Base-by-base conservation (phyloP, 169 alveolate genomes). In the Cyclospora cayetanensis region DNA sequence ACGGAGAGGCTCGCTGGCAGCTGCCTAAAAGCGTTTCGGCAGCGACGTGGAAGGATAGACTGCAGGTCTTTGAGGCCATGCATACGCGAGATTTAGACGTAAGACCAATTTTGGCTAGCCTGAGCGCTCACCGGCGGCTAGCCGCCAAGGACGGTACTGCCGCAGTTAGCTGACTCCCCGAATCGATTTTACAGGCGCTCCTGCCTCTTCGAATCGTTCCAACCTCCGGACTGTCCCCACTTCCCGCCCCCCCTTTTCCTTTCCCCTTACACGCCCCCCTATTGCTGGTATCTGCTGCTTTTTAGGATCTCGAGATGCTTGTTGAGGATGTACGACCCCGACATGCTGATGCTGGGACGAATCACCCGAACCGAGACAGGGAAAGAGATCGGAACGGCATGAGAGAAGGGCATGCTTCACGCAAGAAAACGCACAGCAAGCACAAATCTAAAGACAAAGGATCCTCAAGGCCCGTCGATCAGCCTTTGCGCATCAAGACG, bases 21-120 rank as follows among this genome's bases (percentile, higher is more conserved):
- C 79, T 66, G n/a, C 79, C 79, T 27, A 9, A 29, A 9, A 22
- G 25, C 15, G 79, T 66, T 43, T 25, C 79, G 46, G 79, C 79
- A 11, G 25, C 79, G 5, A 31, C 41, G n/a, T 66, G 79, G 79
- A 18, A 27, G 41, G 79, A 66, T 25, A 37, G 79, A 29, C 79
- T 66, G 29, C 79, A 66, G 20, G 79, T 66, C 43, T 66, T 66
- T 43, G 79, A 31, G 31, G 79, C 79, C 20, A 66, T 66, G 79
- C 79, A 66, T 66, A 43, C 79, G 18, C 25, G 34, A 9, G 34
- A 22, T 9, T 43, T 66, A 7, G 79, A 66, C n/a, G 79, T 66
- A 22, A 66, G 79, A 9, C 43, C 0, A 9, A 37, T 66, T 15
- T 9, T 66, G 34, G 79, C 79, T 65, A 65, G 77, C 77, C 12